Evolutionary conservation across 2,329 filamentous ascomycete genomes (phyloP), one percentile per base, ranked within the genome.

Genomic region (Aspergillus aculeatinus): DNA sequence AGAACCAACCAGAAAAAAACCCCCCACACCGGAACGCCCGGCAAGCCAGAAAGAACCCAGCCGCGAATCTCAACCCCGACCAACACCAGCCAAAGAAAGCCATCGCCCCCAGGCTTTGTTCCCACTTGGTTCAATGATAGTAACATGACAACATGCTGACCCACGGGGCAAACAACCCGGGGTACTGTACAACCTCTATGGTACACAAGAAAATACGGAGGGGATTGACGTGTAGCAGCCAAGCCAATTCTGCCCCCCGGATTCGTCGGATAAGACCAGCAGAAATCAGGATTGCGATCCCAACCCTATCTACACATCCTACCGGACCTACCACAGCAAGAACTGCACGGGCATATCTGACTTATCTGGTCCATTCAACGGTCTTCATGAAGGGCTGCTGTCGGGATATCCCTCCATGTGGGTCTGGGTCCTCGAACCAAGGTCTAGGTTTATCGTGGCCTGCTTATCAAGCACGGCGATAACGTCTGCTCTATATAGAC

Each of bases 41-140:
- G 33, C 12, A 35, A 35, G 33, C 12, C 33, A 35, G 14, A 12
- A 35, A 35, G 9, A 35, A 35, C 33, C 11, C 33, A 3, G 33
- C 12, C 33, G 9, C 27, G 27, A 29, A 2, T 29, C 2, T 29
- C 27, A 10, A 9, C 7, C 27, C 27, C 7, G 9, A 29, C 27
- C 27, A 6, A 27, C 7, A 9, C 25, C 25, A 27, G 25, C 25
- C 25, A 27, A 35, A 35, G 12, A 10, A 35, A 14, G 2, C 33
- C 14, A 33, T 23, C 33, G 2, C 33, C 39, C 39, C n/a, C n/a
- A 44, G n/a, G 7, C n/a, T 19, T 44, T 5, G 39, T 44, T 44
- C 1, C 39, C 39, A 19, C 6, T 23, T 21, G 35, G 77, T 77
- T 2, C 50, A 19, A 21, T 31, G 21, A 48, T 35, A 11, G 9